Conservation (phyloP, 148 eudicot genomes). For the Rhododendron henanense region DNA sequence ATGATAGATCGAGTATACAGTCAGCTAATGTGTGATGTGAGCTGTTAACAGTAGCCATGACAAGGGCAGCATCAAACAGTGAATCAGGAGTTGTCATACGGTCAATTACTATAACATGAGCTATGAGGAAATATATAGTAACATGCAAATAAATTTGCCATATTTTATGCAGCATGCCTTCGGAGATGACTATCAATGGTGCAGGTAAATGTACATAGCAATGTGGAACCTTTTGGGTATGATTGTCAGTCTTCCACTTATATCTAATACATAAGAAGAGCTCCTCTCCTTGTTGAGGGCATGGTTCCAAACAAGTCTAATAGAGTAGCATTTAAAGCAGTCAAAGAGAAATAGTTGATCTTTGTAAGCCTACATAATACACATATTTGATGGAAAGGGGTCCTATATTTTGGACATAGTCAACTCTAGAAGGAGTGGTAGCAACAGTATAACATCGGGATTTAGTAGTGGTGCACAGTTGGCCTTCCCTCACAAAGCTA, state of each 20-base stretch:
- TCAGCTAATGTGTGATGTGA: background rate
- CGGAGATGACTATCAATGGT: background rate
- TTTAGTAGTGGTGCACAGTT: background rate
- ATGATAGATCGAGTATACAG: constrained; percentile 6
- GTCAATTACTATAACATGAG: background rate
- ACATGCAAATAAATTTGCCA: background rate
- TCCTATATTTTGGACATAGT: background rate
- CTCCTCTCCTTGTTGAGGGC: background rate
- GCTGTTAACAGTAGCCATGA: background rate
- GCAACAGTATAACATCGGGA: background rate
- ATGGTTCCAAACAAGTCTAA: background rate
- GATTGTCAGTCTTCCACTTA: background rate
- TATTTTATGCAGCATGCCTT: background rate
- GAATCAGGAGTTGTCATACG: background rate
- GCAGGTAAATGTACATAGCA: background rate
- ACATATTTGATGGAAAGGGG: background rate
- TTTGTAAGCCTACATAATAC: background rate
- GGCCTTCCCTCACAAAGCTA: background rate
- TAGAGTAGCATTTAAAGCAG: background rate
- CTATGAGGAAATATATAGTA: background rate
- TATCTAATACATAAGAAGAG: background rate
- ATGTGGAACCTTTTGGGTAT: background rate
- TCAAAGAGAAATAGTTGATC: background rate
- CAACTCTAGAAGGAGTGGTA: background rate
- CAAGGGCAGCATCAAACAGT: background rate